These are phyloP conservation scores for Parietaria judaica DNA, from an alignment of 306 rosid genomes.

Conservation along the genomic window DNA sequence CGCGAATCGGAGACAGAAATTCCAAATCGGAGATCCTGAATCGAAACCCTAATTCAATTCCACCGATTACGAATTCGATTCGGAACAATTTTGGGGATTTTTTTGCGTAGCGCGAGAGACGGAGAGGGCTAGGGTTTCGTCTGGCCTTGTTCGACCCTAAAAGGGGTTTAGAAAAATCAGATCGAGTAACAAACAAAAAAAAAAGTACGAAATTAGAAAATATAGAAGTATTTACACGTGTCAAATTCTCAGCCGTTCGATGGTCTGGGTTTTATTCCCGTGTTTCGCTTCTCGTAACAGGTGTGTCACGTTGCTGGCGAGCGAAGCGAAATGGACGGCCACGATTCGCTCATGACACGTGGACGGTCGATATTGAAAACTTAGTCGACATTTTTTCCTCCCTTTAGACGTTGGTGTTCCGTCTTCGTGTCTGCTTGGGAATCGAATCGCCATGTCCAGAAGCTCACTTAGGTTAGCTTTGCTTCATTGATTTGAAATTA, in stretches of 20 bases:
- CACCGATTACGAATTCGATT: constrained; percentile 28
- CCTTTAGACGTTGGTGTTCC: no score
- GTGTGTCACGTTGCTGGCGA: background rate
- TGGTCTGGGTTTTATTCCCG: constrained; percentile 11
- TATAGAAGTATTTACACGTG: constrained; percentile 25
- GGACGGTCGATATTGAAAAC: no score
- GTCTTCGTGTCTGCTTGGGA: no score
- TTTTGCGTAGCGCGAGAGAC: constrained; percentile 46
- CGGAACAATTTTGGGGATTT: constrained; percentile 19
- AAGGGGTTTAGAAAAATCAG: constrained; percentile 33
- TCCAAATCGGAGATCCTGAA: constrained; percentile 32
- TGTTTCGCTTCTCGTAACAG: constrained; percentile 1
- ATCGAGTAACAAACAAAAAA: constrained; percentile 10
- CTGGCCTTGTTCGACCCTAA: constrained; percentile 27
- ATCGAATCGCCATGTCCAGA: no score
- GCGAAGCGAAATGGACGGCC: no score
- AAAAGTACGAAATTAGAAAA: constrained; percentile 4
- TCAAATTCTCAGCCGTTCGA: constrained; percentile 7
- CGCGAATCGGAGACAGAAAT: constrained; percentile 35
- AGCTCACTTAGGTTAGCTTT: no score
- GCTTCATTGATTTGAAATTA: no score
- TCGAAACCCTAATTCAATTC: constrained; percentile 57
- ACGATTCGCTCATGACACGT: no score
- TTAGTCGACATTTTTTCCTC: no score
- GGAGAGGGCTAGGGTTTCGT: constrained; percentile 72